Evolutionary conservation across 176 grass and related monocot species (phyloP), one percentile per base, ranked within the genome.

Genomic region (Oryza glumipatula): DNA sequence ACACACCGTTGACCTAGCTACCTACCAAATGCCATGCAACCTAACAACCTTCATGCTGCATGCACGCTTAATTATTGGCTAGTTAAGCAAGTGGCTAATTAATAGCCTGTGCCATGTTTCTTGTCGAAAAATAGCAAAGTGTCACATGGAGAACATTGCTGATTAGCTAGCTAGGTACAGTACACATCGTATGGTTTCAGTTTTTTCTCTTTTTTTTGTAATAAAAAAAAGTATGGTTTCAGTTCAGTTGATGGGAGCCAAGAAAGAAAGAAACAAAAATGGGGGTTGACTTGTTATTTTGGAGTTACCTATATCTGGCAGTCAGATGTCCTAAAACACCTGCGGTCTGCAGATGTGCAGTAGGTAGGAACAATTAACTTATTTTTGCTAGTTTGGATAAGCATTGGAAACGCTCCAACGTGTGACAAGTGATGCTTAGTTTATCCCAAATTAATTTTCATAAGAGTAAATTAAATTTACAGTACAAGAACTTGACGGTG

Each of bases 1-100:
- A 15, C 3, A 35, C 66, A 22, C 63, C 58, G 46, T 52, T 87
- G 85, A 76, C 78, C 36, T 47, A 26, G 77, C 39, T 86, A 43
- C 21, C 35, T 65, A 77, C 19, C n/a, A 63, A n/a, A 7, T 58
- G 17, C 52, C 52, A 58, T 51, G 14, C 33, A 33, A 12, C 45
- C 61, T 61, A 23, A 16, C 12, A 12, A 23, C 36, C 4, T 23
- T 3, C 74, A 46, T 85, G 83, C 41, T 49, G 26, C 76, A 72
- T 41, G 30, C 60, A 64, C 21, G 38, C 15, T 77, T 77, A 60
- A n/a, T 45, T 26, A 56, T 63, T 63, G 56, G 12, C 21, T 22
- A 6, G 0, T 19, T 23, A 23, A 58, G 45, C 3, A 9, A 44
- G 13, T 19, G 65, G 4, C 5, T 16, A 19, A 36, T 38, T 38